These are phyloP conservation scores for Wickerhamomyces mucosus DNA, from an alignment of 805 yeast genomes.

Conservation along the genomic window DNA sequence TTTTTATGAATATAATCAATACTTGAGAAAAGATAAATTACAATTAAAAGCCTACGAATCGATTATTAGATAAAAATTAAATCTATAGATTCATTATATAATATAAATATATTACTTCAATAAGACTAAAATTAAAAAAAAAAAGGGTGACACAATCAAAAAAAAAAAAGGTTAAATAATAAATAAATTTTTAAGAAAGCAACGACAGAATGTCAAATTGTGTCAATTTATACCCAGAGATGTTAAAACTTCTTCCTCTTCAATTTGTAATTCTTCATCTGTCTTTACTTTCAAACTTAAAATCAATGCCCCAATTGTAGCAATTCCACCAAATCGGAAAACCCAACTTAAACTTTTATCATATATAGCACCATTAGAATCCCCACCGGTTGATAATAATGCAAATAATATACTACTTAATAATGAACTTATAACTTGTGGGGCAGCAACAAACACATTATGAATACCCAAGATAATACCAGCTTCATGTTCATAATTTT, in stretches of 20 bases:
- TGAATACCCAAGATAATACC: slow-evolving; percentile 50
- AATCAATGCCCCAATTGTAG: slow-evolving; percentile 36
- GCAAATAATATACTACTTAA: slow-evolving; percentile 38
- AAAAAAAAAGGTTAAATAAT: no score
- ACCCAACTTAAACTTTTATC: slow-evolving; percentile 47
- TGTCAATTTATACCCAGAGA: no score
- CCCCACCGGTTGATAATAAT: slow-evolving; percentile 20
- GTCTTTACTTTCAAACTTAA: slow-evolving; percentile 34
- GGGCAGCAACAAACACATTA: slow-evolving; percentile 48
- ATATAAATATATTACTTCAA: no score
- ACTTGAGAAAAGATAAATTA: no score
- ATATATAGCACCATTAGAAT: slow-evolving; percentile 19
- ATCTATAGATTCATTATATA: no score
- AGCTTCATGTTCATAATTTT: slow-evolving; percentile 40
- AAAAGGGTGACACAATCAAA: no score
- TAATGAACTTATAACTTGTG: slow-evolving; percentile 45
- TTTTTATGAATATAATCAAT: no score
- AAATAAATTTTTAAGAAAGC: no score
- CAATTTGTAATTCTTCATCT: slow-evolving; percentile 26
- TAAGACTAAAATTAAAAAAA: no score
- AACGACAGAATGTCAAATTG: no score
- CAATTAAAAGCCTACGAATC: no score
- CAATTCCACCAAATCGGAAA: slow-evolving; percentile 44
- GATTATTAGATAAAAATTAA: no score
- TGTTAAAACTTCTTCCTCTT: slow-evolving; percentile 16